These are phyloP conservation scores for Proliferodiscus dingleyae DNA, from an alignment of 2,329 filamentous ascomycete genomes.

Conservation along the genomic window DNA sequence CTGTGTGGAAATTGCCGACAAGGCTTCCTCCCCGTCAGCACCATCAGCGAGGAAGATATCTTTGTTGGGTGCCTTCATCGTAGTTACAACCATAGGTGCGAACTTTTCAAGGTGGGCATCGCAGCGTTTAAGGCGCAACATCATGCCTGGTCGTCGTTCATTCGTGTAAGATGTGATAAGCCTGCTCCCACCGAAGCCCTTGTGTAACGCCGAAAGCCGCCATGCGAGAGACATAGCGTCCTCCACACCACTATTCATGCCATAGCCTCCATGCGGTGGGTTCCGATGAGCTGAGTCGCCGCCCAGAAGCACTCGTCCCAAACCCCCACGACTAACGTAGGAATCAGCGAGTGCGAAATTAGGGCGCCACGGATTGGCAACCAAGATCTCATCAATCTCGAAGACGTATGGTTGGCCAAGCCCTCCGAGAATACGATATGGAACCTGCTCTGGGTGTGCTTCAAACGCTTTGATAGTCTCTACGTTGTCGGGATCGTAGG, in stretches of 20 bases:
- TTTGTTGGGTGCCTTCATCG: neutral
- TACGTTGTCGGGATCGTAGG: too few species aligned
- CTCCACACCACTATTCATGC: constrained; percentile 33
- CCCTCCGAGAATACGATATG: constrained; percentile 23
- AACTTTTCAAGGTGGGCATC: neutral
- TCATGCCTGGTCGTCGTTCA: constrained; percentile 25
- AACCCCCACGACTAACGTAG: constrained; percentile 14
- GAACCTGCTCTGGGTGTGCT: too few species aligned
- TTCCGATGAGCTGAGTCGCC: constrained; percentile 34
- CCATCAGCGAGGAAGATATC: too few species aligned
- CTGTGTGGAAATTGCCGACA: neutral
- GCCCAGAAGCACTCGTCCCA: constrained; percentile 23
- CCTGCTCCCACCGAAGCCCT: constrained; percentile 11
- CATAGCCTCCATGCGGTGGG: constrained; percentile 31
- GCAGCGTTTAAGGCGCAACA: constrained; percentile 23
- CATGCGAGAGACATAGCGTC: constrained; percentile 31
- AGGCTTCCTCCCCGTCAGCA: too few species aligned
- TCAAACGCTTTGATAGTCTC: too few species aligned
- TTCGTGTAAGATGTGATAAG: constrained; percentile 26
- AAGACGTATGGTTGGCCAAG: constrained; percentile 16
- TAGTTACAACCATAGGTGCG: neutral
- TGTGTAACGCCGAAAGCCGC: constrained; percentile 29
- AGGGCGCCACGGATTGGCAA: constrained; percentile 29
- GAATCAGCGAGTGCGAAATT: constrained; percentile 28
- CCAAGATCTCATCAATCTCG: constrained; percentile 33